Evolutionary conservation across 2,329 filamentous ascomycete species (phyloP).

Genomic region (Claviceps digitariae): DNA sequence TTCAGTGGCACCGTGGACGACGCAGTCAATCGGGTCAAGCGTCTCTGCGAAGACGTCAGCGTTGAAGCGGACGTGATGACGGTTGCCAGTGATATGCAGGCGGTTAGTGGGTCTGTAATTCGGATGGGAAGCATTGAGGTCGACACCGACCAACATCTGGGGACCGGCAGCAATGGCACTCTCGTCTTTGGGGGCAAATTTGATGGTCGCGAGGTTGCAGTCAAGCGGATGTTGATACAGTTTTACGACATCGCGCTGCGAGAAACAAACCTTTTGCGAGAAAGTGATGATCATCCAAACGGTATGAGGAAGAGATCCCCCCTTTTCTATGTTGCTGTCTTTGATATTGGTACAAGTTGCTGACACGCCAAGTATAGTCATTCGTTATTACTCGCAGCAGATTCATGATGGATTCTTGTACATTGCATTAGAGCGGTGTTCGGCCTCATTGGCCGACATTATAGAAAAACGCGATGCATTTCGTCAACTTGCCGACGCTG

Average conservation of each 20-base stretch:
- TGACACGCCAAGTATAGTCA: conserved; percentile 43
- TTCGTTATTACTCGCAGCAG: conserved; percentile 90
- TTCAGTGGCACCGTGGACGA: conserved; percentile 42
- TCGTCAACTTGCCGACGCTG: conserved; percentile 55
- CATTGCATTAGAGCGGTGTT: conserved; percentile 88
- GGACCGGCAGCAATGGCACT: conserved; percentile 89
- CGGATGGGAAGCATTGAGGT: conserved; percentile 52
- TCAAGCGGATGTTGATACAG: conserved; percentile 92
- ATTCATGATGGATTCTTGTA: conserved; percentile 84
- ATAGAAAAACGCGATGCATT: conserved; percentile 61
- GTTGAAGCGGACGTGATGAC: conserved; percentile 51
- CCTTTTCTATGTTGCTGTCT: background rate
- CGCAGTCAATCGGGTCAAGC: conserved; percentile 44
- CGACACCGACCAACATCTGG: conserved; percentile 48
- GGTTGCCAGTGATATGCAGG: conserved; percentile 41
- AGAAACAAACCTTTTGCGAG: conserved; percentile 77
- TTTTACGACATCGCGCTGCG: conserved; percentile 94
- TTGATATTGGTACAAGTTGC: background rate
- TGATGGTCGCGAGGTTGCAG: conserved; percentile 82
- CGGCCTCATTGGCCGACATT: conserved; percentile 84
- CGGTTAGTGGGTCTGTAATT: conserved; percentile 45
- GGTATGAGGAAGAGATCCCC: conserved; percentile 25
- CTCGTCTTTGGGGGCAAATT: conserved; percentile 92
- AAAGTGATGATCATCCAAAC: conserved; percentile 92
- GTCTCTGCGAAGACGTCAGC: conserved; percentile 37